Evolutionary conservation across 2,329 filamentous ascomycete genomes (phyloP), one percentile per base, ranked within the genome.

Genomic region (Corynespora cassiicola): DNA sequence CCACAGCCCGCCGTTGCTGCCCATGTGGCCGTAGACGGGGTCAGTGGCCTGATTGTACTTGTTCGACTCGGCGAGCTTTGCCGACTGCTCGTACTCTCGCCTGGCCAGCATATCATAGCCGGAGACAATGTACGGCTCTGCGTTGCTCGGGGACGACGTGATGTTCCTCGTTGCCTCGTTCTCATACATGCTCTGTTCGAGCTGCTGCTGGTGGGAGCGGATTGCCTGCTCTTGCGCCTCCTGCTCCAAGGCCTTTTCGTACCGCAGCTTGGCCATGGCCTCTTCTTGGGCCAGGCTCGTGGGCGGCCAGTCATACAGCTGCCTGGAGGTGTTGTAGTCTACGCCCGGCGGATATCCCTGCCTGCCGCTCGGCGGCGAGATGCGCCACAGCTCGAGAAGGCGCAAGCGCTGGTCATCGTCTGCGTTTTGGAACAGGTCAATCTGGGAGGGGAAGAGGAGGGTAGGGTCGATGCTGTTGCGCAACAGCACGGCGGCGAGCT

Each of bases 331-430:
- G 17, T 69, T 66, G 46, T 79, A 80, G 26, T 75, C 79, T n/a
- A 51, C 47, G n/a, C 53, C 60, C 28, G 48, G 40, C 14, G 60
- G 61, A 26, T 54, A 52, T 3, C 60, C 61, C 31, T 65, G 63
- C 10, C 61, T 53, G n/a, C 65, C 62, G 22, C 57, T 46, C 0
- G 87, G 87, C 15, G 88, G 88, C 41, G 83, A 88, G 52, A 91
- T 89, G 42, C 82, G 84, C 90, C 90, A 96, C 11, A 95, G 81
- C 65, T 95, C 86, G 24, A 95, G 76, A 11, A 96, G 77, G 15
- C 88, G 82, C 40, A 84, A 72, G 58, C 86, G 82, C 66, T 95
- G 88, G 27, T 85, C 76, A 16, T 80, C 73, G 40, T 87, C 84
- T 35, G 88, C 89, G 46, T 85, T 82, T 51, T 81, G 81, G 75